These are phyloP conservation scores for Alternaria viburni DNA, from an alignment of 2,329 filamentous ascomycete species.

Conservation along the genomic window DNA sequence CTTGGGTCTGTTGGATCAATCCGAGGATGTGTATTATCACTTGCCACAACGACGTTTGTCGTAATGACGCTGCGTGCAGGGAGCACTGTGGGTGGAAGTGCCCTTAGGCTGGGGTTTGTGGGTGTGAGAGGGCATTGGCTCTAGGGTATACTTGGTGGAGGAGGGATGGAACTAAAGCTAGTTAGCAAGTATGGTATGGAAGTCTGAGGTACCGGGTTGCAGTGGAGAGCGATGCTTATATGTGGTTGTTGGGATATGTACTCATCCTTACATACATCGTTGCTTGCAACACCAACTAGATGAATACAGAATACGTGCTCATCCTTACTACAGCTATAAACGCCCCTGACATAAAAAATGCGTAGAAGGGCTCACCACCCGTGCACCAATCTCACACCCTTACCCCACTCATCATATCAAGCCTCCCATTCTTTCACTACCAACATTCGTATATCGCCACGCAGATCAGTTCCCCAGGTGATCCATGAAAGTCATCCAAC, in stretches of 20 bases:
- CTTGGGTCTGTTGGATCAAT: not conserved
- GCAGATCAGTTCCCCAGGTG: not conserved
- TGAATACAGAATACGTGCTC: too few species aligned
- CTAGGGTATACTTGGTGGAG: too few species aligned
- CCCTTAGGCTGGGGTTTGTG: not conserved
- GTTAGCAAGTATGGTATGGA: not conserved
- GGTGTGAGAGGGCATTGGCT: not conserved
- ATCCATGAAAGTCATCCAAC: not conserved
- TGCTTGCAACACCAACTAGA: too few species aligned
- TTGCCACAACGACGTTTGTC: not conserved
- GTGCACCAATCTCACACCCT: not conserved
- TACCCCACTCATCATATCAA: not conserved
- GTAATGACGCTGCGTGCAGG: not conserved
- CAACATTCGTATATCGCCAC: not conserved
- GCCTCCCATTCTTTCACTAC: not conserved
- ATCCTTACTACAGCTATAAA: not conserved
- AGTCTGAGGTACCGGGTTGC: not conserved
- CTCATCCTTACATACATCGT: not conserved
- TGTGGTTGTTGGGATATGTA: not conserved
- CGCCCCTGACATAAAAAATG: not conserved
- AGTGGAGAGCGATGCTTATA: too few species aligned
- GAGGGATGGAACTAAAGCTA: not conserved
- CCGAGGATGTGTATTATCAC: not conserved
- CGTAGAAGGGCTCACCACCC: not conserved
- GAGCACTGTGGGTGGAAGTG: constrained; percentile 26